Percentiles rank a stretch among this genome's conserved stretches.
Conservation (phyloP, 2,329 filamentous ascomycete species). For the Cercospora berteroae region DNA sequence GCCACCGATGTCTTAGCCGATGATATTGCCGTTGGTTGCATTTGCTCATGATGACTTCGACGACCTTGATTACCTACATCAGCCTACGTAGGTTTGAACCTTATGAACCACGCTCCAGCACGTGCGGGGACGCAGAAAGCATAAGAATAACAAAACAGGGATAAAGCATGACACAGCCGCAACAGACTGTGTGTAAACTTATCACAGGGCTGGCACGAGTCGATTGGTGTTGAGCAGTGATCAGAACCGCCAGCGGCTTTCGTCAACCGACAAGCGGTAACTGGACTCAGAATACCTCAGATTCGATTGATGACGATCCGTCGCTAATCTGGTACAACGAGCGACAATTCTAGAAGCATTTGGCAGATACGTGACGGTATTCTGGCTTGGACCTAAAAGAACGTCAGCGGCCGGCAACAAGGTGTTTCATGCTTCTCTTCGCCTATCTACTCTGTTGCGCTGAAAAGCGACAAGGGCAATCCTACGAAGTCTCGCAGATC, state of each 20-base stretch:
- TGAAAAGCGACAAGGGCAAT: neutral
- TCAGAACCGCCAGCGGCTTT: neutral
- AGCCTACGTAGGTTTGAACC: neutral
- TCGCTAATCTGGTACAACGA: neutral
- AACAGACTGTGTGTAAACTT: neutral
- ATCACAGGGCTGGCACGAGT: neutral
- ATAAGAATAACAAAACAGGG: neutral
- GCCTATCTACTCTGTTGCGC: neutral
- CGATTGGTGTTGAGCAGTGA: neutral
- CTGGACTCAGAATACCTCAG: neutral
- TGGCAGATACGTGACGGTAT: neutral
- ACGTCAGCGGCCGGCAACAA: neutral
- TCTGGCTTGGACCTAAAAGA: neutral
- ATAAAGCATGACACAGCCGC: neutral
- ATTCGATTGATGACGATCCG: neutral
- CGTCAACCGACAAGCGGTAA: neutral
- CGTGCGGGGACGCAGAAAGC: neutral
- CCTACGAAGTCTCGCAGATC: neutral
- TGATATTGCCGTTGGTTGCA: neutral
- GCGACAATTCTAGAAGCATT: neutral
- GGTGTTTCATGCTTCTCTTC: neutral
- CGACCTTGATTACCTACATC: neutral
- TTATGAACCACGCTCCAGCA: neutral
- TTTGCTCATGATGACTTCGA: neutral
- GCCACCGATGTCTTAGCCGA: neutral